Base-by-base conservation (phyloP, 1,284 basidiomycete genomes). In the Sphagnurus paluster region DNA sequence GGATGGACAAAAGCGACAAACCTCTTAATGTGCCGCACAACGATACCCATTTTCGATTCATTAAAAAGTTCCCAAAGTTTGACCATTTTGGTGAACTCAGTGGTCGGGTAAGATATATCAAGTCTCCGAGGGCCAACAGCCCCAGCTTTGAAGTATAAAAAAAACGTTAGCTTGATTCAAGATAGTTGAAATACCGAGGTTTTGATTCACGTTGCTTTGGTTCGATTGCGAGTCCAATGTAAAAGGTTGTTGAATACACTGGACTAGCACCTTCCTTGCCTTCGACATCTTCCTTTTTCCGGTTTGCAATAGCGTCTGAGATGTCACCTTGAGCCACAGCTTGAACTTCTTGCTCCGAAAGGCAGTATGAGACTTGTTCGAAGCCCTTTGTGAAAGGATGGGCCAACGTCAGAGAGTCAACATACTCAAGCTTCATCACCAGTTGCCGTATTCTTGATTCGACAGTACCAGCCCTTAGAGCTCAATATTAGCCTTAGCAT, bases 21-120 rank as follows among this genome's bases (percentile, higher is more conserved):
- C 94, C 85, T 87, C 75, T 87, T 98, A 60, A 98, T 93, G 64
- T 98, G 89, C 42, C 93, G 84, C 16, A 99, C 88, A 38, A 93
- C 80, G 52, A 99, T 92, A 19, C 93, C 93, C 96, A 99, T 99
- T 39, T 83, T 85, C 14, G 83, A 74, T 59, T 94, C 90, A 52
- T 98, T 92, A 60, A 89, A 99, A 66, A 90, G 90, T 60, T 98
- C 96, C 95, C 97, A 99, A 70, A 84, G 74, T 67, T 96, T 97
- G 60, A 96, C 93, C 46, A 91, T 79, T 60, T 94, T 90, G n/a
- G 88, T 93, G 65, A 99, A 99, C 61, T 98, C 92, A 30, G 87
- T 90, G 4, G 93, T 98, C 2, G 97, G 95, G 70, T 95, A 98
- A 49, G 93, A 97, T 49, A 99, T 94, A 67, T 99, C 97, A 51